Base-by-base conservation (phyloP, 2,329 filamentous ascomycete genomes). In the Aspergillaceae sp. region DNA sequence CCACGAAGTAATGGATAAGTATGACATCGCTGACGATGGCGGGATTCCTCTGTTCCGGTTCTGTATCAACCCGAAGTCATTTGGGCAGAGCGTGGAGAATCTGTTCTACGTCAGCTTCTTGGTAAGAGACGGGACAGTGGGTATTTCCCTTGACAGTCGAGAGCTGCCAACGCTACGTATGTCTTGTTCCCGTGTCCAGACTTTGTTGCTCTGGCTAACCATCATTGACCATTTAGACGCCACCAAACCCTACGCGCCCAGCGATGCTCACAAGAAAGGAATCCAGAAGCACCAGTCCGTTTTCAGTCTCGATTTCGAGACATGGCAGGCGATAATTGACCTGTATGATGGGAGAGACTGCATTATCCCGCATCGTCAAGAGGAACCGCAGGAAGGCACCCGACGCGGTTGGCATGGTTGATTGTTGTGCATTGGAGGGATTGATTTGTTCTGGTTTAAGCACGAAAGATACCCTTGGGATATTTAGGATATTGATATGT, bases 61-160 rank as follows among this genome's bases (percentile, higher is more conserved):
- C 56, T 87, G 89, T 36, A 78, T 97, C 52, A 95, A 98, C 56
- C 92, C 92, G 0, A 73, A 73, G 35, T 94, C 88, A 0, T 98
- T 97, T 58, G 87, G 87, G 0, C 92, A 98, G 66, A 95, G 89
- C 0, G 83, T 98, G 5, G 92, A 98, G 64, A 98, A 98, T 58
- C 74, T 98, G 57, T 98, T 98, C 66, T 97, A 97, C 63, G 80
- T 95, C 56, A 94, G 87, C 62, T 98, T 98, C 61, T 71, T 98
- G 50, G 88, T 97, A 49, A 82, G 87, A 48, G 92, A 98, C 67
- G 89, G 89, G 7, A 80, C 78, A 49, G 79, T 89, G 4, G 80
- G 80, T 32, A 75, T 98, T n/a, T 74, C 79, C 3, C 77, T 81
- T 46, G 90, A 96, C 59, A 76, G 81, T 8, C 71, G 84, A 49